Conservation (phyloP, 495 filamentous ascomycete species). For the Xylaria palmicola region DNA sequence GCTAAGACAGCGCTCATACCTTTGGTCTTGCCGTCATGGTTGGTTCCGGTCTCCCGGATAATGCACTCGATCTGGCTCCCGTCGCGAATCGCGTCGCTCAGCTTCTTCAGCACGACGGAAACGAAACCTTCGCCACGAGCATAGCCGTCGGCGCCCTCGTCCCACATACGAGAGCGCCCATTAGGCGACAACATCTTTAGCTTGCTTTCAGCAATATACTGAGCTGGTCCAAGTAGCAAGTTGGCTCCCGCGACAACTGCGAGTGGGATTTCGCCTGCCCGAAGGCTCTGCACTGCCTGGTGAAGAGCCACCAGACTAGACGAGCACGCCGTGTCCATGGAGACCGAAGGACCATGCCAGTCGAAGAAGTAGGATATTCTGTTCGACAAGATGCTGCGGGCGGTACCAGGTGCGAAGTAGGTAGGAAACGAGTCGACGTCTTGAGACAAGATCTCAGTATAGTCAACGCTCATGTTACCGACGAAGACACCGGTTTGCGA, state of each 20-base stretch:
- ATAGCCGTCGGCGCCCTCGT: slow-evolving; percentile 59
- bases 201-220: slow-evolving; percentile 27
- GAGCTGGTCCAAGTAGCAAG: slow-evolving; percentile 36
- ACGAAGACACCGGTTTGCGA: slow-evolving; percentile 50
- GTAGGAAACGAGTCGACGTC: slow-evolving; percentile 40
- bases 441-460: slow-evolving; percentile 34
- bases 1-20: too few species aligned
- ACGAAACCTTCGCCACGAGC: slow-evolving; percentile 58
- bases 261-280: slow-evolving; percentile 42
- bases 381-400: slow-evolving; percentile 30
- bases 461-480: slow-evolving; percentile 49
- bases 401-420: slow-evolving; percentile 47
- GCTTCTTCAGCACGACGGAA: slow-evolving; percentile 53
- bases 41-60: slow-evolving; percentile 48
- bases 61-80: slow-evolving; percentile 56
- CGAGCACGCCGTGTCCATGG: slow-evolving; percentile 60
- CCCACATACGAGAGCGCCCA: slow-evolving; percentile 39
- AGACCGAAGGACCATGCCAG: slow-evolving; percentile 54
- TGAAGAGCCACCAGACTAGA: slow-evolving; percentile 53
- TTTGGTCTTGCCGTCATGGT: slow-evolving; percentile 46
- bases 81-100: slow-evolving; percentile 51
- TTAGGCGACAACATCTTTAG: slow-evolving; percentile 22
- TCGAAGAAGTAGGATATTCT: slow-evolving; percentile 59
- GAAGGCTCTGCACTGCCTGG: slow-evolving; percentile 47
- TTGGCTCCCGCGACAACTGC: slow-evolving; percentile 30